phyloP scores from a whole-genome alignment of 2,329 filamentous ascomycete genomes.

The Scedosporium boydii region DNA sequence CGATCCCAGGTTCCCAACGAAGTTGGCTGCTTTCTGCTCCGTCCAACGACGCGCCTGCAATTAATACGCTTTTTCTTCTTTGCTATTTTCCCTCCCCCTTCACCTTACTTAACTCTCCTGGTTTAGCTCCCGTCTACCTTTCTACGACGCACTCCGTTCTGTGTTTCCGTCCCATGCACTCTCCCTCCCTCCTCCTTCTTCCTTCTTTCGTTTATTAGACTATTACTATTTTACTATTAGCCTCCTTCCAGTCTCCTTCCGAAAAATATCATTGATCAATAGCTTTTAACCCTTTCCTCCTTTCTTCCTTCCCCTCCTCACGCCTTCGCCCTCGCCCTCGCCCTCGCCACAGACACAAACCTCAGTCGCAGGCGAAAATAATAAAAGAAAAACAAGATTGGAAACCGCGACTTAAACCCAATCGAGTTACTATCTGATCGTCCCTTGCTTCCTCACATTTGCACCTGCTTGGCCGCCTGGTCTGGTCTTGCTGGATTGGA shows the following conservation, averaged over 20 bases:
- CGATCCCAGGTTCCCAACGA: neutral
- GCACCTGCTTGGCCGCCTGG: neutral
- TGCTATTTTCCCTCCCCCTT: neutral
- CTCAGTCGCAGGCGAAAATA: neutral
- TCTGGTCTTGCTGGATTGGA: neutral
- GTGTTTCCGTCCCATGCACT: neutral
- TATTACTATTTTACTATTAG: too few relatives aligned
- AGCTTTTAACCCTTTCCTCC: neutral
- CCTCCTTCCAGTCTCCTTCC: too few relatives aligned
- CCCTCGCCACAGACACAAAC: neutral
- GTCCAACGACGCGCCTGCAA: neutral
- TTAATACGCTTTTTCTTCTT: neutral
- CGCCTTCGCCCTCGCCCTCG: neutral
- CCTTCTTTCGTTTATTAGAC: too few relatives aligned
- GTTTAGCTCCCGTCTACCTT: neutral
- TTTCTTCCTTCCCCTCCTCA: neutral
- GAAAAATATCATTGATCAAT: too few relatives aligned
- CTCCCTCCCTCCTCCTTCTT: neutral
- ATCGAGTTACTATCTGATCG: too few relatives aligned
- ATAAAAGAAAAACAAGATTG: neutral
- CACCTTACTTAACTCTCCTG: neutral
- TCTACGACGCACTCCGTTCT: neutral
- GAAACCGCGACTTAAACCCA: neutral
- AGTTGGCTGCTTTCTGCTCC: neutral
- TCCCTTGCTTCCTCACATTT: neutral